Evolutionary conservation across 495 filamentous ascomycete genomes (phyloP).

Genomic region (Penicillium coffeae): DNA sequence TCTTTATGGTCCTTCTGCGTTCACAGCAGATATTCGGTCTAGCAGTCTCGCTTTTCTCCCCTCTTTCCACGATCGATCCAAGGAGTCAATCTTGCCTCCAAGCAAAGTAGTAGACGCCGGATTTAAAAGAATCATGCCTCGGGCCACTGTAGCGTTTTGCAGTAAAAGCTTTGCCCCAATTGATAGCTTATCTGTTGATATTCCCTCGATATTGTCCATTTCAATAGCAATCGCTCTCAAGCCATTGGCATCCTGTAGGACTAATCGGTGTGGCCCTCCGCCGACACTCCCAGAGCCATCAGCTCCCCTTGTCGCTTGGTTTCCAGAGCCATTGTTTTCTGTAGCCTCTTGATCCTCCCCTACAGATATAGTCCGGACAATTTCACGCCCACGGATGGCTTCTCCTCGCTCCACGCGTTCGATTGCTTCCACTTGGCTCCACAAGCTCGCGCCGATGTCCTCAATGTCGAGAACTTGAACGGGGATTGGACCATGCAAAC

Average conservation of each 20-base stretch:
- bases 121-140: slow-evolving; percentile 75
- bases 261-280: slow-evolving; percentile 69
- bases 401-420: slow-evolving; percentile 84
- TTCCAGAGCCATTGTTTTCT: slow-evolving; percentile 18
- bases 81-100: slow-evolving; percentile 80
- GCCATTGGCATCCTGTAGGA: slow-evolving; percentile 77
- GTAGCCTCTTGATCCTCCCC: slow-evolving; percentile 41
- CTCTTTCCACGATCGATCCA: slow-evolving; percentile 74
- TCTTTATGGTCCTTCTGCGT: slow-evolving; percentile 1
- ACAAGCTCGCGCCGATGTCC: slow-evolving; percentile 70
- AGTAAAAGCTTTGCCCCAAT: slow-evolving; percentile 83
- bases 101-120: slow-evolving; percentile 59
- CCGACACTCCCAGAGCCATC: slow-evolving; percentile 20
- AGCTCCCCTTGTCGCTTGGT: slow-evolving; percentile 6
- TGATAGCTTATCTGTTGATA: slow-evolving; percentile 59
- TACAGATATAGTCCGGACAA: slow-evolving; percentile 65
- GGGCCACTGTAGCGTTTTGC: slow-evolving; percentile 59
- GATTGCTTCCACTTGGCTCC: slow-evolving; percentile 81
- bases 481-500: slow-evolving; percentile 55
- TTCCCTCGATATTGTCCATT: slow-evolving; percentile 57
- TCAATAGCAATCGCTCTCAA: slow-evolving; percentile 70
- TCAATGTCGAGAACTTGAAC: slow-evolving; percentile 84
- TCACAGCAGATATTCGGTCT: slow-evolving; percentile 45
- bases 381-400: slow-evolving; percentile 72
- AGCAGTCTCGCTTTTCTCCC: slow-evolving; percentile 66